Evolutionary conservation across 208 protist species (phyloP).

Genomic region (Acanthamoeba royreba): DNA sequence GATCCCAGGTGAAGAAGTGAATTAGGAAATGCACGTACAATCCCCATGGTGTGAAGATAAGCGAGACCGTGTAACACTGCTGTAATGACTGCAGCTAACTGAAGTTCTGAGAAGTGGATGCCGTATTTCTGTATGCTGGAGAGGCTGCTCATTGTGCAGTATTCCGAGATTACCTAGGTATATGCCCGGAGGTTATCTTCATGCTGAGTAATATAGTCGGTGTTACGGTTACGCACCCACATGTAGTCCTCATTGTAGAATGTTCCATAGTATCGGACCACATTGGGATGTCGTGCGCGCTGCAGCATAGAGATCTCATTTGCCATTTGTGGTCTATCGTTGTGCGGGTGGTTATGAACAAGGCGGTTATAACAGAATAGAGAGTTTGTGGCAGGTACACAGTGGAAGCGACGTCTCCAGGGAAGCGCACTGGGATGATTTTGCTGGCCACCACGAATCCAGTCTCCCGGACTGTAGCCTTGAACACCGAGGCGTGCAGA

Average conservation of each 20-base stretch:
- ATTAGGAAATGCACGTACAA: neutral
- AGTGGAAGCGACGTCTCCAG: neutral
- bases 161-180: neutral
- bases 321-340: neutral
- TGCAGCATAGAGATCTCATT: neutral
- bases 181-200: neutral
- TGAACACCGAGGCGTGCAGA: neutral
- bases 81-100: neutral
- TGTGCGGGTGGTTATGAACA: neutral
- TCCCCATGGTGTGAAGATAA: constrained; percentile 35
- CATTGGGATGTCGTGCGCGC: constrained; percentile 1
- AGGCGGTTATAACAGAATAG: neutral
- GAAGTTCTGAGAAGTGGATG: neutral
- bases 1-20: neutral
- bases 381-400: neutral
- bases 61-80: neutral
- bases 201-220: neutral
- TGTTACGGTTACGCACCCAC: neutral
- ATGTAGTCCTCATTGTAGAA: constrained; percentile 26
- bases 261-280: constrained; percentile 11
- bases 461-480: neutral
- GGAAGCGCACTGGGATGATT: neutral
- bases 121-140: neutral
- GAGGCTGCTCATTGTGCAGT: neutral
- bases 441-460: constrained; percentile 1